Percentiles rank a stretch among this genome's conserved stretches.
Evolutionary conservation across 2,329 filamentous ascomycete species (phyloP).

Genomic region (Epichloe gansuensis): DNA sequence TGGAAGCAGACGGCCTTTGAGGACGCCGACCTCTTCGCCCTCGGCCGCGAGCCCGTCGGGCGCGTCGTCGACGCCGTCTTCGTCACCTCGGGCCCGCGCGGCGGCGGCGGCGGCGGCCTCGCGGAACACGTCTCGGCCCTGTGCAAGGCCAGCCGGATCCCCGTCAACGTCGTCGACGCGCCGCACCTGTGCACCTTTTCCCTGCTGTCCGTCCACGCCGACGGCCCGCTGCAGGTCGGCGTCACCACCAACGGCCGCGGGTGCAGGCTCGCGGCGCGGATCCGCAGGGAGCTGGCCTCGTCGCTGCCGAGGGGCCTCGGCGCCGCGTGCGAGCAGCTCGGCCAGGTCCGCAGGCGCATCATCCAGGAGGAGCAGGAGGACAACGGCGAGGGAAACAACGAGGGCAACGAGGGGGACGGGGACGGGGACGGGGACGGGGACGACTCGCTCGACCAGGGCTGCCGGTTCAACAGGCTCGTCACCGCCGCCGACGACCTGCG

Average conservation of each 20-base stretch:
- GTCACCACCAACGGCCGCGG: slow-evolving; percentile 92
- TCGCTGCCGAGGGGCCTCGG: slow-evolving; percentile 67
- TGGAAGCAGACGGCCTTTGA: slow-evolving; percentile 57
- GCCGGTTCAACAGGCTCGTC: slow-evolving; percentile 79
- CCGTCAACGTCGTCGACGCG: slow-evolving; percentile 84
- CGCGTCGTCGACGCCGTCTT: slow-evolving; percentile 84
- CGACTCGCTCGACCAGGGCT: slow-evolving; percentile 61
- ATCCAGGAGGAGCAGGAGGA: slow-evolving; percentile 60
- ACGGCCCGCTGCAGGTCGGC: slow-evolving; percentile 87
- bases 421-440: slow-evolving; percentile 29
- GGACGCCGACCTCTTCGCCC: slow-evolving; percentile 56
- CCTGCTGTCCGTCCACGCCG: slow-evolving; percentile 75
- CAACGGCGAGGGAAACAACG: too few relatives aligned
- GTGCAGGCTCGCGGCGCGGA: slow-evolving; percentile 82
- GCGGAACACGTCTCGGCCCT: slow-evolving; percentile 57
- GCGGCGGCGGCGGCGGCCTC: slow-evolving; percentile 25
- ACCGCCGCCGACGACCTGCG: slow-evolving; percentile 33
- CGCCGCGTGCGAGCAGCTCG: slow-evolving; percentile 62
- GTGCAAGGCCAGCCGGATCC: slow-evolving; percentile 71
- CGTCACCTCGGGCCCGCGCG: slow-evolving; percentile 50
- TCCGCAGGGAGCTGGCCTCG: slow-evolving; percentile 77
- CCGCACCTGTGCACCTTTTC: slow-evolving; percentile 81
- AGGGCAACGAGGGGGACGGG: too few relatives aligned
- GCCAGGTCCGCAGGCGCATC: slow-evolving; percentile 56
- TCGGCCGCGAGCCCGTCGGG: slow-evolving; percentile 72